phyloP scores from a whole-genome alignment of 768 basidiomycete species.

The Pisolithus orientalis region DNA sequence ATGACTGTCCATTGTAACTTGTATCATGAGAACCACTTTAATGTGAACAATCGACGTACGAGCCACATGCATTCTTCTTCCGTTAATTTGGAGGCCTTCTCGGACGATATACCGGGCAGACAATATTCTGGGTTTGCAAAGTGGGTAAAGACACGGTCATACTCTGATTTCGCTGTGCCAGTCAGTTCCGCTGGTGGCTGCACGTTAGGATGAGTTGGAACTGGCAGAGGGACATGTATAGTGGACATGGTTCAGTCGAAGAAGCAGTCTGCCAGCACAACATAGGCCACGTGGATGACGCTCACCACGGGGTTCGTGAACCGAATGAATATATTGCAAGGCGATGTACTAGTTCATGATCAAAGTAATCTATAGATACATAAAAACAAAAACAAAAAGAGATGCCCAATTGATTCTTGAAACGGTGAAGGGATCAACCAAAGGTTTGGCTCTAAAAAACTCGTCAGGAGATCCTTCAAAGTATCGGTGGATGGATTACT shows the following conservation, averaged over 20 bases:
- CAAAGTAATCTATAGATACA: slow-evolving; percentile 1
- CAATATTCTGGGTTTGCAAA: slow-evolving; percentile 48
- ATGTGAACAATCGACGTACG: slow-evolving; percentile 28
- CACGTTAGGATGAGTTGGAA: slow-evolving; percentile 20
- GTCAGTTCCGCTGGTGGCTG: slow-evolving; percentile 34
- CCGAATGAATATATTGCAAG: background rate
- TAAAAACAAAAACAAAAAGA: background rate
- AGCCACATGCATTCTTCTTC: slow-evolving; percentile 79
- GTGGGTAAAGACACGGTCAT: slow-evolving; percentile 51
- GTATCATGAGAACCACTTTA: slow-evolving; percentile 1
- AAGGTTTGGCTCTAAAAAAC: slow-evolving; percentile 78
- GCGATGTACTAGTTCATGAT: background rate
- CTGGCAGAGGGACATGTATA: slow-evolving; percentile 17
- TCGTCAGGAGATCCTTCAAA: slow-evolving; percentile 9
- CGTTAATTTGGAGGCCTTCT: slow-evolving; percentile 36
- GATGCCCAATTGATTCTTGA: no score
- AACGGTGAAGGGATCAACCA: slow-evolving; percentile 39
- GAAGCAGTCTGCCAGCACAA: background rate
- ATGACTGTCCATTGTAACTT: slow-evolving; percentile 30
- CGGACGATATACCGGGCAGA: slow-evolving; percentile 39
- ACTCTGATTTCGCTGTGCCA: slow-evolving; percentile 41
- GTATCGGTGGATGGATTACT: slow-evolving; percentile 18
- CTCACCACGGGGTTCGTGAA: background rate
- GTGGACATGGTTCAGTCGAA: background rate
- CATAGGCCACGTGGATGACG: background rate